Base-by-base conservation (phyloP, 2,329 filamentous ascomycete genomes). In the Cytospora schulzeri region DNA sequence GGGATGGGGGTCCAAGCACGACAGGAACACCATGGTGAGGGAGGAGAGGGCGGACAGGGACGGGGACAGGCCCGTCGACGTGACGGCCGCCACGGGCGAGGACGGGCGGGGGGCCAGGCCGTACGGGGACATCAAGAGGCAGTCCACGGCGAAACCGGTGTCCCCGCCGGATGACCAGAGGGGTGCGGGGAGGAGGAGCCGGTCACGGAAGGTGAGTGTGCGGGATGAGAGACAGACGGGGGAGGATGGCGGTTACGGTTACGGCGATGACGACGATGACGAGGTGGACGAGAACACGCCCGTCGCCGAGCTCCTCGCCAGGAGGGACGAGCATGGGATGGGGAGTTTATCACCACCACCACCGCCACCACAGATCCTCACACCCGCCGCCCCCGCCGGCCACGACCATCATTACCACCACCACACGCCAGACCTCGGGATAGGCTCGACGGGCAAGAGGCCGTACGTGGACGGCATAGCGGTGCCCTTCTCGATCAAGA, bases 1-100 rank as follows among this genome's bases (percentile, higher is more conserved):
- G 57, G 81, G 89, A 1, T 96, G 93, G 91, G 93, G 92, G 17
- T 93, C 90, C 54, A 96, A 91, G 73, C 92, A 97, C 72, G 95
- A 98, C 73, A 85, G 94, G 75, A 83, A 83, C 67, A 91, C 90
- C 0, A 82, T 96, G 4, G 78, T 81, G 55, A 79, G 85, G 4
- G 85, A 88, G 73, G 75, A 83, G 60, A 81, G 82, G 68, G 81
- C 82, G 0, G 65, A 67, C n/a, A 67, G 57, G 38, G 59, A 65
- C 17, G 38, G 52, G 2, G 80, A 81, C 2, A 76, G 77, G 64
- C 70, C 74, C 3, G 70, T 76, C 0, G 73, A 73, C 6, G 69
- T 70, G n/a, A 71, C 72, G 28, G 70, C 71, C 8, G 77, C 78
- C 1, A 78, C 75, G 5, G 73, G 71, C 1, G 75, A 71, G 3